Evolutionary conservation across 2,329 filamentous ascomycete genomes (phyloP).

Genomic region (Aspergillus caelatus): DNA sequence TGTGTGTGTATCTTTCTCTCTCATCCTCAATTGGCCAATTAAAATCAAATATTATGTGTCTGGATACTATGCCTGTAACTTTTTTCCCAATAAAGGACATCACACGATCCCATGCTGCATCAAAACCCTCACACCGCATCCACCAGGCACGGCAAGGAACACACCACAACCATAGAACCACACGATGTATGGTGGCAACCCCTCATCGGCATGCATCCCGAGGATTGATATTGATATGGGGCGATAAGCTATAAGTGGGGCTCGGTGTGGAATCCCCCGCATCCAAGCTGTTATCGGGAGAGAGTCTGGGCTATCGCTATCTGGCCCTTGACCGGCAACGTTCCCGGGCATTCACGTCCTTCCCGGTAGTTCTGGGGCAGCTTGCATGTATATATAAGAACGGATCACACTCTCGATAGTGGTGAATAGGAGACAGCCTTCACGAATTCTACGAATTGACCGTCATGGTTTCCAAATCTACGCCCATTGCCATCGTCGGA

Average conservation of each 20-base stretch:
- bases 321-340: neutral
- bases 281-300: neutral
- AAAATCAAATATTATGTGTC: no score
- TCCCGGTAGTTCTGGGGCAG: neutral
- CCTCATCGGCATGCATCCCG: neutral
- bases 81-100: neutral
- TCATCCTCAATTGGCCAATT: no score
- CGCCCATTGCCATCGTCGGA: constrained; percentile 3
- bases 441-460: neutral
- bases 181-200: neutral
- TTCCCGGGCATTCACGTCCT: neutral
- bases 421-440: neutral
- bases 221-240: neutral
- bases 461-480: neutral
- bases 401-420: neutral
- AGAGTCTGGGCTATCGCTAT: neutral
- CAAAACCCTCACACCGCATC: neutral
- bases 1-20: no score
- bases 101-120: neutral
- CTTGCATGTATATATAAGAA: neutral
- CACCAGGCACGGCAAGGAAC: neutral
- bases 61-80: neutral
- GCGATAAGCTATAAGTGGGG: neutral
- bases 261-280: neutral
- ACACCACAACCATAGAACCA: neutral